Evolutionary conservation across 2,329 filamentous ascomycete species (phyloP), one percentile per base, ranked within the genome.

Genomic region (Ascochyta fabae): DNA sequence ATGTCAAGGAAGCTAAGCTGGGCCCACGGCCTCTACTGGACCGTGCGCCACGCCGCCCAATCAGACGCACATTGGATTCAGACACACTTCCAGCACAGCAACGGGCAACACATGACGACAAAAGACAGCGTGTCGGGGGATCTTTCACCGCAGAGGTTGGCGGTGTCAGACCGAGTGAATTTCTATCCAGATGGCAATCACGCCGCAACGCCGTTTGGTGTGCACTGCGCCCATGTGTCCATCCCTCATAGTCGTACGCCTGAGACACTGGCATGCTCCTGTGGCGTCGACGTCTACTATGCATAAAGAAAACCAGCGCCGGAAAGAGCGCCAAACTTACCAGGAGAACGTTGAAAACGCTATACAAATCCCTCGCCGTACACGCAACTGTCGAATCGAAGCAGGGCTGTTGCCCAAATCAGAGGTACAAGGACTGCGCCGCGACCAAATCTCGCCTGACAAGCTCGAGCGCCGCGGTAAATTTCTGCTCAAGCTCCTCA

Each of bases 401-500:
- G 34, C 43, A 29, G 19, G 27, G 9, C 26, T 48, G 42, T 46
- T 48, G 47, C 41, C 58, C 49, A n/a, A 33, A 56, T 67, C 58
- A 77, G 48, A 97, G 82, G 74, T 97, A 98, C 76, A 98, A 80
- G 68, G 90, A 96, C 80, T 97, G 93, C 43, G 94, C 92, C 23
- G 94, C 92, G 56, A 99, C 94, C 74, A 99, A 93, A 75, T 98
- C 95, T 70, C 95, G 85, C 76, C 91, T 86, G 50, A 98, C 90
- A 84, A 96, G 95, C 55, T 84, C 83, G 66, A 99, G 80, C 59
- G 91, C 89, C 65, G 87, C 85, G 70, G 96, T 93, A 72, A 99
- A 99, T 79, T 96, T 97, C 73, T 88, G 85, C 71, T 93, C 90
- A 53, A 99, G 81, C 69, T 98, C 95, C 59, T 96, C 92, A 74